Evolutionary conservation across 257 asterid species (phyloP), one percentile per base, ranked within the genome.

Genomic region (Solanum habrochaites): DNA sequence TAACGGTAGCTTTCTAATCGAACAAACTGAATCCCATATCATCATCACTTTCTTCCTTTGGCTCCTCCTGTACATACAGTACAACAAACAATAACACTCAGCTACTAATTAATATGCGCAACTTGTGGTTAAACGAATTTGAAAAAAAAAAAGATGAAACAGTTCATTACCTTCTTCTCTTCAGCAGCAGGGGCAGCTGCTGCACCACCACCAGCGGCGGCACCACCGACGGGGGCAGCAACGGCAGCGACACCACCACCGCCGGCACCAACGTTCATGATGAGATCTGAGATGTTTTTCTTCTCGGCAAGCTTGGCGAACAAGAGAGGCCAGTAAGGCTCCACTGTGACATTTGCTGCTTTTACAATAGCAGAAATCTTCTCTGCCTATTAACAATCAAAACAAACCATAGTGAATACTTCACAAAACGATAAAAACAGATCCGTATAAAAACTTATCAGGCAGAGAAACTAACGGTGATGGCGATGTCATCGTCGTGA

Each of bases 241-340:
- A 89, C 91, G 3, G 92, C 90, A 69, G 86, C 93, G 25, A 92
- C 93, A 29, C 89, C 94, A 10, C 95, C 98, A 31, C 97, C 97
- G 8, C 98, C 98, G 25, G 95, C 89, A 45, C 95, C 98, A 43
- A 93, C 91, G 67, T 93, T 93, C 87, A 90, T 83, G 77, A 95
- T 75, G 11, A 95, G 95, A 86, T 95, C 96, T 80, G 88, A 94
- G 13, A 95, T 49, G 52, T 92, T 95, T 87, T 83, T 93, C 93
- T 94, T 95, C 92, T 95, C 96, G 85, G 93, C 90, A 13, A 95
- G 96, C 93, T 92, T 94, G 3, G 95, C 91, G 58, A 94, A 92
- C 42, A 95, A 92, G 71, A 93, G 92, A 37, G 96, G 95, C 98
- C 98, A 95, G 83, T 95, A 94, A 11, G 98, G 94, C 45, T 95